Conservation (phyloP, 345 rosid genomes). For the Passiflora organensis region DNA sequence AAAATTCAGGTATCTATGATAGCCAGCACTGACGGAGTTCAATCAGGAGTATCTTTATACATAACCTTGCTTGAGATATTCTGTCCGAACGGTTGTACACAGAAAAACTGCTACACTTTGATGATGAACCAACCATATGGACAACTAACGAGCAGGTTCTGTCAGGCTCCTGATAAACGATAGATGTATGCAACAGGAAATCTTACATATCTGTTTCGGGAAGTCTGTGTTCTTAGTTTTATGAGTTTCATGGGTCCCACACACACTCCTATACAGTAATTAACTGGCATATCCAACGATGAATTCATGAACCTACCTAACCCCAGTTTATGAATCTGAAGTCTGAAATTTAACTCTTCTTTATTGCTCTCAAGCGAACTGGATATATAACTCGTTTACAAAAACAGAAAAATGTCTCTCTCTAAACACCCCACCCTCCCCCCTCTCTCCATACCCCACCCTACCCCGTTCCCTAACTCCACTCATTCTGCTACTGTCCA, state of each 20-base stretch:
- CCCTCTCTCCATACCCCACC: too few species aligned
- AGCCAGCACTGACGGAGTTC: too few species aligned
- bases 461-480: too few species aligned
- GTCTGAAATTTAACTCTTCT: not conserved
- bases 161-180: not conserved
- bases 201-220: not conserved
- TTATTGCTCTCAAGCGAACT: not conserved
- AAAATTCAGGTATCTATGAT: too few species aligned
- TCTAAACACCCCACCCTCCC: too few species aligned
- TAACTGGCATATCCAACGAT: slow-evolving; percentile 1
- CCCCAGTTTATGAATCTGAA: not conserved
- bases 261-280: not conserved
- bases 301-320: slow-evolving; percentile 10
- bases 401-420: too few species aligned
- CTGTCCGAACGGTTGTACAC: too few species aligned
- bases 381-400: not conserved
- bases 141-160: not conserved
- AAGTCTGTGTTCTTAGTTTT: not conserved
- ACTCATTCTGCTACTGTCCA: too few species aligned
- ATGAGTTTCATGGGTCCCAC: slow-evolving; percentile 6
- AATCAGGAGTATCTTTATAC: too few species aligned
- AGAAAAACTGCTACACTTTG: too few species aligned
- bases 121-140: not conserved
- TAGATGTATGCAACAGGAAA: not conserved
- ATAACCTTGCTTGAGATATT: too few species aligned